Conservation (phyloP, 768 basidiomycete genomes). For the Boletus insuetus region DNA sequence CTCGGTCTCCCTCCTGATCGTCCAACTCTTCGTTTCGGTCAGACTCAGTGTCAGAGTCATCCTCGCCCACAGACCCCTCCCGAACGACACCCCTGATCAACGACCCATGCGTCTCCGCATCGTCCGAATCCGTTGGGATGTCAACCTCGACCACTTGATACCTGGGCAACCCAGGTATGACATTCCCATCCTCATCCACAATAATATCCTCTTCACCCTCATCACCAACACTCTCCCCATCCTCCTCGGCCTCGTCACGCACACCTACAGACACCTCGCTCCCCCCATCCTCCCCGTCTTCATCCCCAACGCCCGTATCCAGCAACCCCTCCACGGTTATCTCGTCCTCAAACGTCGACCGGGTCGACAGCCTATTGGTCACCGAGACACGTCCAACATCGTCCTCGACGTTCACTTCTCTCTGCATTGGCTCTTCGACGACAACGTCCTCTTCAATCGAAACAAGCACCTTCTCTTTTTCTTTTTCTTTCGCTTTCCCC, state of each 20-base stretch:
- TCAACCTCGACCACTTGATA: constrained; percentile 10
- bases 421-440: neutral
- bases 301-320: neutral
- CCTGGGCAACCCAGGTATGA: neutral
- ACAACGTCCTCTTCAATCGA: constrained; percentile 8
- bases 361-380: neutral
- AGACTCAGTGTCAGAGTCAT: neutral
- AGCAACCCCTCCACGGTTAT: constrained; percentile 24
- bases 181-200: neutral
- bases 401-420: neutral
- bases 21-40: neutral
- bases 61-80: neutral
- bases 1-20: too few species aligned
- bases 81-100: constrained; percentile 3
- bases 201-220: neutral
- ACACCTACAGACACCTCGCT: neutral
- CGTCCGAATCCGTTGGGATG: constrained; percentile 28
- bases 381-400: neutral
- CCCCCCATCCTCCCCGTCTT: neutral
- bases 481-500: neutral
- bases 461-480: neutral
- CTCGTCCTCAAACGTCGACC: constrained; percentile 21
- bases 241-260: neutral
- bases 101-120: constrained; percentile 24
- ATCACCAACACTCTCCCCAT: too few species aligned